Base-by-base conservation (phyloP, 1,284 basidiomycete species). In the Pseudozyma hubeiensis region DNA sequence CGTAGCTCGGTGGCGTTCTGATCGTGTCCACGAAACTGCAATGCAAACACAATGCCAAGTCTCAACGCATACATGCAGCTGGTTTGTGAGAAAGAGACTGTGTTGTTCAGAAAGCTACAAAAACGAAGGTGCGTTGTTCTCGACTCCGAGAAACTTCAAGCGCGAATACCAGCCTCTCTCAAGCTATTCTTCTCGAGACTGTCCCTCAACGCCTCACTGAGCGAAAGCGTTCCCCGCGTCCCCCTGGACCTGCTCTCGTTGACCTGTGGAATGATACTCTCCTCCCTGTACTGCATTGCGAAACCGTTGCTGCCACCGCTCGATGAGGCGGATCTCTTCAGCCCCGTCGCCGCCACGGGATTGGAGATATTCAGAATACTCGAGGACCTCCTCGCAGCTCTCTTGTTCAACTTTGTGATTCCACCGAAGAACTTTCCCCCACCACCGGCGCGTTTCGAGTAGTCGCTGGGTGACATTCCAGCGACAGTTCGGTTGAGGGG, bases 191-290 rank as follows among this genome's bases (percentile, higher is more conserved):
- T 54, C 29, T 66, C 64, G 11, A 54, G 6, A 30, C 58, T 67
- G 34, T 54, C 58, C n/a, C 58, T 33, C n/a, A 56, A n/a, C 16
- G 46, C 49, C 16, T 7, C 16, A 3, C 31, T 34, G 14, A 35
- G 33, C 16, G 49, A 39, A 51, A 14, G 43, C 7, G 9, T 24
- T 44, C 17, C 17, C 4, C 7, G 9, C 43, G 43, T 44, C 4
- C 8, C 43, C 14, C 11, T n/a, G 39, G 11, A 7, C 16, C 11
- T 41, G 39, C 43, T 19, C 17, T 13, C 14, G 7, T 24, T 19
- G 9, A 13, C 19, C 43, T 7, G 43, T 24, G 19, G 59, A 37
- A 68, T 68, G 47, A 68, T 68, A 30, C 59, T 62, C 29, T 68
- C 51, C 44, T 68, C 57, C 2, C 53, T 34, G 17, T 52, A 61